Base-by-base conservation (phyloP, 163 green algal species). In the Picocystis sp. region DNA sequence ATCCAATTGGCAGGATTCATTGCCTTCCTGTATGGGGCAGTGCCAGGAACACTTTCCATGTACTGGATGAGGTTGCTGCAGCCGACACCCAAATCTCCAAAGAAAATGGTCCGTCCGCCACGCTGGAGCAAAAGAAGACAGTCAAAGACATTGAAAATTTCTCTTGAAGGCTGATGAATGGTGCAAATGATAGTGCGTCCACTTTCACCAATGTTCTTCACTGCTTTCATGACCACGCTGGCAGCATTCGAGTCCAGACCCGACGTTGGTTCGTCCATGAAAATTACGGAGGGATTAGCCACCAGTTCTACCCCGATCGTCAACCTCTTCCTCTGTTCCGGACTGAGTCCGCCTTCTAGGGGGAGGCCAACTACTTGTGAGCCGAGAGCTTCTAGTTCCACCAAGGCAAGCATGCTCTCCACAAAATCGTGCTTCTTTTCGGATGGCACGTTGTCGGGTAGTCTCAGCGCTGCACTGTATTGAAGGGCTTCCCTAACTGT, bases 1-100 rank as follows among this genome's bases (percentile, higher is more conserved):
- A 84, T 84, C 76, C 76, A 83, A 14, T 76, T 92, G 46, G 81
- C 75, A 15, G 80, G 80, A 67, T 92, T 92, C 61, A 82, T 77
- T 1, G 77, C 77, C n/a, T 56, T 24, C 2, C 53, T 53, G 44
- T 2, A 61, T 24, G n/a, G n/a, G 45, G 48, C 38, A 22, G 80
- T 69, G 43, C 69, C 72, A 15, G 66, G 71, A 23, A 84, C 65
- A 6, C 44, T 43, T 52, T 71, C 55, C 33, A 90, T 72, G 67
- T 87, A 88, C 25, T 49, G 17, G 19, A 88, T 67, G 3, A 89
- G 67, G 15, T 58, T 23, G 22, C 34, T 43, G 43, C 64, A 75
- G 43, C 79, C 51, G 3, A 50, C 11, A 42, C 80, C 79, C 35
- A 88, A 55, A 3, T 65, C 62, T 0, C 81, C 81, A 45, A 67